phyloP scores from a whole-genome alignment of 208 protist genomes.

The Wallacemonas collosoma region DNA sequence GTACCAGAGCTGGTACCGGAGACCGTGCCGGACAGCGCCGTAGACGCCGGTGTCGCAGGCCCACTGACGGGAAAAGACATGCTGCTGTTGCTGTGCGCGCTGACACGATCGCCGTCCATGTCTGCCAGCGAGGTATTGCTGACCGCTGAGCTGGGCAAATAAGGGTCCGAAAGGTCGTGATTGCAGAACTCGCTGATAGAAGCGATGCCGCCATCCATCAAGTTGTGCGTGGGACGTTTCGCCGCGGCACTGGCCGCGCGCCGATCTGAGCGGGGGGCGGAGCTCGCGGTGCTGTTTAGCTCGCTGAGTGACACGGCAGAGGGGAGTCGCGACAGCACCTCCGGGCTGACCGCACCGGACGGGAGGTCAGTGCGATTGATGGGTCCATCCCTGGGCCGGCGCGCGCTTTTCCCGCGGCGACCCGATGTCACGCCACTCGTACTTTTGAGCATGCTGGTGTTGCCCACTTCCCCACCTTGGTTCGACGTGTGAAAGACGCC shows the following conservation, averaged over 20 bases:
- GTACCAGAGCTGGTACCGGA: too few species aligned
- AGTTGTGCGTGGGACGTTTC: constrained; percentile 37
- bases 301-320: not conserved
- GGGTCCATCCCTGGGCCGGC: not conserved
- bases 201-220: constrained; percentile 66
- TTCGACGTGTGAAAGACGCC: not conserved
- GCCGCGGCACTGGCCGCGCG: not conserved
- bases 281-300: constrained; percentile 1
- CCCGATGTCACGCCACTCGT: not conserved
- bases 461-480: not conserved
- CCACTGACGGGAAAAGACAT: not conserved
- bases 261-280: not conserved
- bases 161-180: not conserved
- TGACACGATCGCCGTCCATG: not conserved
- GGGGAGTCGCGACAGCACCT: constrained; percentile 1
- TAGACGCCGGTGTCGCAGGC: not conserved
- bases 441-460: not conserved
- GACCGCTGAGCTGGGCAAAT: constrained; percentile 12
- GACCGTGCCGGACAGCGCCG: not conserved
- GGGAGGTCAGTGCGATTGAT: not conserved
- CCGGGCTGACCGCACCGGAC: not conserved
- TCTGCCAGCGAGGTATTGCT: constrained; percentile 2
- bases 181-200: constrained; percentile 65
- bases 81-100: not conserved
- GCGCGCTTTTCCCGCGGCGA: not conserved